phyloP scores from a whole-genome alignment of 176 grass and related monocot species.

The Paspalum notatum region DNA sequence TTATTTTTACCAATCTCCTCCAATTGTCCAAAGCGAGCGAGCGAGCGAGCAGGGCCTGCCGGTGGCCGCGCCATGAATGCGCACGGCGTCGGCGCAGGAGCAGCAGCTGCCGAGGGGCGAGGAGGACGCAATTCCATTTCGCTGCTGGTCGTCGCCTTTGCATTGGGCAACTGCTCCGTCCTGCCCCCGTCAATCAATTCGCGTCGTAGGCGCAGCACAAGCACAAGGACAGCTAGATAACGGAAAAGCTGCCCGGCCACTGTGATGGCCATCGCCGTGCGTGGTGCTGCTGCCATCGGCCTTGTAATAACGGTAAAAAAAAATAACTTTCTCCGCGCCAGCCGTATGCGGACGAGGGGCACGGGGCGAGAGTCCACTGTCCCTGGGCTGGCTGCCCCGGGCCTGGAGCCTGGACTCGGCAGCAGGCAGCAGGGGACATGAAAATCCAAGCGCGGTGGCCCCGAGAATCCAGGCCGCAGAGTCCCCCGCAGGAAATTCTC shows the following conservation, averaged over 20 bases:
- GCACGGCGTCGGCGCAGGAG: too few species aligned
- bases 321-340: too few species aligned
- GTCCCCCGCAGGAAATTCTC: conserved; percentile 38
- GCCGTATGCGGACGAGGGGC: neutral
- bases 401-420: neutral
- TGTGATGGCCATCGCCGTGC: neutral
- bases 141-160: conserved; percentile 15
- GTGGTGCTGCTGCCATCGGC: too few species aligned
- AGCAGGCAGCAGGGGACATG: neutral
- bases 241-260: neutral
- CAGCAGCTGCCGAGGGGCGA: too few species aligned
- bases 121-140: too few species aligned
- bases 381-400: neutral
- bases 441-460: conserved; percentile 34
- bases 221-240: neutral
- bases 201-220: neutral
- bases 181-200: neutral
- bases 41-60: too few species aligned
- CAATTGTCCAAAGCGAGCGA: too few species aligned
- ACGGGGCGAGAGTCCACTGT: neutral
- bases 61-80: too few species aligned
- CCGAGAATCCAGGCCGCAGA: conserved; percentile 33
- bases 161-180: conserved; percentile 12
- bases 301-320: too few species aligned
- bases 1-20: too few species aligned